Conservation (phyloP, 139 green algal genomes). For the Micromonas pusilla region DNA sequence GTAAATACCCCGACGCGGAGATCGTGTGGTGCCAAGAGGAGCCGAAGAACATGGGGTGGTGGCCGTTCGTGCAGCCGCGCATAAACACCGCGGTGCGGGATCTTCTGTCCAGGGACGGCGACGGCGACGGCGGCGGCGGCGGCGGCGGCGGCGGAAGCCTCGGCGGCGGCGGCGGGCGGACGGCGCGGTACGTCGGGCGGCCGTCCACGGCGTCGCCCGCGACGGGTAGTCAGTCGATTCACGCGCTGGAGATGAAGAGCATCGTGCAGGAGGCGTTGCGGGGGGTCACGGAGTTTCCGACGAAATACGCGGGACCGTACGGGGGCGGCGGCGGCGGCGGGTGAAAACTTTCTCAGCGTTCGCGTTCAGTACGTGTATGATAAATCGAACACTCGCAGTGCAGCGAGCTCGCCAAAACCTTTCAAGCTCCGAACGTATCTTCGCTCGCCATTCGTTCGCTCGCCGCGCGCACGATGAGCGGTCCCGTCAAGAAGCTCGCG, state of each 20-base stretch:
- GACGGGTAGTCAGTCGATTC: slow-evolving; percentile 14
- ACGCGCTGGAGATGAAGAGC: neutral
- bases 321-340: no score
- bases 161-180: neutral
- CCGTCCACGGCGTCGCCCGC: slow-evolving; percentile 3
- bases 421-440: neutral
- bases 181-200: slow-evolving; percentile 22
- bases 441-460: neutral
- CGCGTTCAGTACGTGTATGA: no score
- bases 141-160: no score
- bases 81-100: slow-evolving; percentile 5
- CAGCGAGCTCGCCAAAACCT: no score
- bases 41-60: slow-evolving; percentile 70
- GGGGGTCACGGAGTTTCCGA: no score
- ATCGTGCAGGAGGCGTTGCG: slow-evolving; percentile 4
- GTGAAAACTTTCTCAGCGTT: no score
- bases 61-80: slow-evolving; percentile 44
- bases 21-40: slow-evolving; percentile 73
- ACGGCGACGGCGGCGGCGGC: neutral
- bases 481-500: neutral
- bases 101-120: neutral
- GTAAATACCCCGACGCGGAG: slow-evolving; percentile 55
- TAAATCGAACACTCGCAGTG: no score
- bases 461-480: neutral
- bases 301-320: no score